Conservation (phyloP, 495 filamentous ascomycete species). For the Penicillium longicatenatum region DNA sequence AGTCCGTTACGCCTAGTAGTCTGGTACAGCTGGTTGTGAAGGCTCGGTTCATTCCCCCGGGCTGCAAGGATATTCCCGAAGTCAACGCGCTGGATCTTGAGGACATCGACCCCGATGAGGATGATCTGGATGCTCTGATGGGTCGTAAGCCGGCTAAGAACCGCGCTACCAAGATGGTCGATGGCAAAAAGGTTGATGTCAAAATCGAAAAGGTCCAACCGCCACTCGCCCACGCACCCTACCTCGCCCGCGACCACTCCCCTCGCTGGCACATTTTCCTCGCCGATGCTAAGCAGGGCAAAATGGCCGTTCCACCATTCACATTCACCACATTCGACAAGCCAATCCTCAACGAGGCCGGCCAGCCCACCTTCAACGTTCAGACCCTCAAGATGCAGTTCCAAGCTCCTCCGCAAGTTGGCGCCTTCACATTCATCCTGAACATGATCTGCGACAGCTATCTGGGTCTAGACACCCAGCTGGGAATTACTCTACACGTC, state of each 20-base stretch:
- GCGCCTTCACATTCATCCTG: conserved; percentile 90
- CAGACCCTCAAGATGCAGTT: conserved; percentile 98
- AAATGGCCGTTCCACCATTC: conserved; percentile 93
- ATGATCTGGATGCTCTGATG: conserved; percentile 83
- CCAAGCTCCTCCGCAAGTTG: conserved; percentile 89
- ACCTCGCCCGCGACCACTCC: conserved; percentile 83
- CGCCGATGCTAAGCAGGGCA: conserved; percentile 87
- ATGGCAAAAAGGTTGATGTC: conserved; percentile 51
- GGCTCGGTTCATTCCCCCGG: conserved; percentile 90
- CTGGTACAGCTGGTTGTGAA: conserved; percentile 94
- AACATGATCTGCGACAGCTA: conserved; percentile 92
- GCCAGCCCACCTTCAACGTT: conserved; percentile 84
- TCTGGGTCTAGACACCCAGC: conserved; percentile 85
- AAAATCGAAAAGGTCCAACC: conserved; percentile 66
- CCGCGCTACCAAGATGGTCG: conserved; percentile 55
- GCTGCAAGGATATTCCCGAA: conserved; percentile 67
- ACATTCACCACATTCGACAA: conserved; percentile 89
- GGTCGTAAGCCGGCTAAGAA: conserved; percentile 70
- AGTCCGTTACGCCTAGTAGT: conserved; percentile 86
- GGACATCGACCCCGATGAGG: conserved; percentile 90
- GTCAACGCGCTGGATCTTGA: conserved; percentile 78
- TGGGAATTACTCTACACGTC: conserved; percentile 85
- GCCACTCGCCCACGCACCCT: conserved; percentile 85
- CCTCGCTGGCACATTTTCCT: conserved; percentile 93
- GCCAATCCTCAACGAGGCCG: conserved; percentile 70